Evolutionary conservation across 352 stramenopile species (phyloP).

Genomic region (Pythium oligandrum): DNA sequence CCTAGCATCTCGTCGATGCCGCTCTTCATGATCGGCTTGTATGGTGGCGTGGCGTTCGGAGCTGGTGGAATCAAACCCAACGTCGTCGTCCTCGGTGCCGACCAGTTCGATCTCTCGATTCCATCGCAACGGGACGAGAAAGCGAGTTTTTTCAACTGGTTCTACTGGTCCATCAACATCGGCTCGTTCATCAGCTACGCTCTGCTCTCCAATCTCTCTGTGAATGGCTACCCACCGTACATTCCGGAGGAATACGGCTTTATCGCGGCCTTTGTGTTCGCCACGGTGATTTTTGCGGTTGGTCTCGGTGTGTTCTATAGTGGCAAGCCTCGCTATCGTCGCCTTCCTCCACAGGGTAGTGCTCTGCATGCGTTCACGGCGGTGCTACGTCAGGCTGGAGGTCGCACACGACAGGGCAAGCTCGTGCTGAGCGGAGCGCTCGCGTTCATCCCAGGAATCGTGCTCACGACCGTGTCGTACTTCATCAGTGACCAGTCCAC

Average conservation of each 20-base stretch:
- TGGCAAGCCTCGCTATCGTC: constrained; percentile 57
- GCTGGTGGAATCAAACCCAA: constrained; percentile 52
- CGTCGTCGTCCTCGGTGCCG: constrained; percentile 57
- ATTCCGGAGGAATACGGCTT: constrained; percentile 83
- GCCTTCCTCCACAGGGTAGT: constrained; percentile 69
- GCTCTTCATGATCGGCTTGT: constrained; percentile 81
- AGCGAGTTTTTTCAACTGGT: constrained; percentile 92
- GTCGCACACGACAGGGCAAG: constrained; percentile 31
- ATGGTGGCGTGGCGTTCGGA: constrained; percentile 57
- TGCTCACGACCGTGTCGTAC: constrained; percentile 76
- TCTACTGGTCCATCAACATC: constrained; percentile 93
- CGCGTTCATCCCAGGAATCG: constrained; percentile 66
- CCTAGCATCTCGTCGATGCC: constrained; percentile 50
- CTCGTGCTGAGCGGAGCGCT: constrained; percentile 72
- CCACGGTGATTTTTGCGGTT: constrained; percentile 72
- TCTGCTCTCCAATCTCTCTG: constrained; percentile 86
- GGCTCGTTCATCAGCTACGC: constrained; percentile 89
- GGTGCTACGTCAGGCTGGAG: constrained; percentile 29
- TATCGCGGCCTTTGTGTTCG: constrained; percentile 86
- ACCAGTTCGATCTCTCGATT: constrained; percentile 79
- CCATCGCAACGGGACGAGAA: constrained; percentile 68
- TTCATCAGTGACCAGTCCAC: constrained; percentile 51
- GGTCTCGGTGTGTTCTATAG: constrained; percentile 78
- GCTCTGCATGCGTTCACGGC: constrained; percentile 3
- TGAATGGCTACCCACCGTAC: constrained; percentile 85